Base-by-base conservation (phyloP, 495 filamentous ascomycete species). In the Aspergillus olivimuriae region DNA sequence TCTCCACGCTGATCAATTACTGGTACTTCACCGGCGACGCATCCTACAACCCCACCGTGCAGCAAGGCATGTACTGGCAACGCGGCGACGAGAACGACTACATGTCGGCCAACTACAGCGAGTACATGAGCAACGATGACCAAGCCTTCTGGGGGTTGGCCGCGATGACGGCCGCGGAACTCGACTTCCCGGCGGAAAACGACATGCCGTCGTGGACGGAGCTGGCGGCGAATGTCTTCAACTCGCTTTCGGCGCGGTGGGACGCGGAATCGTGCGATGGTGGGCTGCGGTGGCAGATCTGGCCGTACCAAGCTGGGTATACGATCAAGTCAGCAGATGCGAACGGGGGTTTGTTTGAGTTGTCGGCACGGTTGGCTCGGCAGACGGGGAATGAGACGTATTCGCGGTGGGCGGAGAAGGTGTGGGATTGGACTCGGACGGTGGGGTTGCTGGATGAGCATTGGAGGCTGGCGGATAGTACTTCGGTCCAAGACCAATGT, bases 211-310 rank as follows among this genome's bases (percentile, higher is more conserved):
- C 69, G 4, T 88, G 82, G 78, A 65, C 83, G 12, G 52, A 75
- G 7, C 62, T 88, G 14, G 64, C 68, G 4, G 51, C 62, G 20
- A 63, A 57, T 16, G 65, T 66, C 10, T 86, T 83, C 62, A 82
- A 85, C 62, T 62, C 70, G 38, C 78, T 75, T 44, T 73, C 59
- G 14, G 46, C 52, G 0, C 69, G 83, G 23, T 90, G 86, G 86
- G 61, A 87, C 39, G 60, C 63, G 8, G 38, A 43, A 1, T 71
- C 68, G 0, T 94, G 88, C 60, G 73, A 71, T 31, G 88, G 88
- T n/a, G 88, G 88, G 0, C 56, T 92, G 30, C 69, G 79, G 42
- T 92, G 88, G 87, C 87, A 91, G 61, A 81, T 89, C 43, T 86
- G 76, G 53, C 60, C 69, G 4, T 86, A 84, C 63, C 84, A 89